Evolutionary conservation across 2,329 filamentous ascomycete species (phyloP).

Genomic region (Fusarium aywerte): DNA sequence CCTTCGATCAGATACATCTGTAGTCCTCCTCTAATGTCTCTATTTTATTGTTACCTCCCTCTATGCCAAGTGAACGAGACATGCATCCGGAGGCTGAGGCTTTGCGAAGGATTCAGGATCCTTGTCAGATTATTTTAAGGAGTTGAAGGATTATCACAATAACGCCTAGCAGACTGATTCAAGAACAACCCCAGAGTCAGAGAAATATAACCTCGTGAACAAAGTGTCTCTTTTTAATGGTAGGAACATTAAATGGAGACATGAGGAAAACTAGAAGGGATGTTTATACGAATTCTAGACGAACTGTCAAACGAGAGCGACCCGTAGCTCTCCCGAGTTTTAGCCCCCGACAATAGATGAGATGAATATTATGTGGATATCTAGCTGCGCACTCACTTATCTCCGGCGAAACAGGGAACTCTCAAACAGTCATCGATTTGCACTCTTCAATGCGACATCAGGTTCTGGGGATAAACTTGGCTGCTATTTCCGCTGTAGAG

Average conservation of each 20-base stretch:
- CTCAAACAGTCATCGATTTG: background rate
- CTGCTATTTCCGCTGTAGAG: background rate
- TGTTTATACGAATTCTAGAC: background rate
- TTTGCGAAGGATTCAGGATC: background rate
- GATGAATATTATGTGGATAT: background rate
- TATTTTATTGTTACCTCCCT: too few species aligned
- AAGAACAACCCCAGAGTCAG: background rate
- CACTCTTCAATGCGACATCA: background rate
- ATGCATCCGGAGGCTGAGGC: background rate
- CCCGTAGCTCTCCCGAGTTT: background rate
- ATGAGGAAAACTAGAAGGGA: background rate
- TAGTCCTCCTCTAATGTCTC: too few species aligned
- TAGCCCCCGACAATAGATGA: background rate
- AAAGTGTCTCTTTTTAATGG: background rate
- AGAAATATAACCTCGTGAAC: background rate
- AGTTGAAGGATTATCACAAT: slow-evolving; percentile 1
- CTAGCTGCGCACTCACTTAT: background rate
- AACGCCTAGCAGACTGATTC: background rate
- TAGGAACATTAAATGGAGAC: background rate
- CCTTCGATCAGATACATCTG: too few species aligned
- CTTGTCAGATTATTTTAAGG: background rate
- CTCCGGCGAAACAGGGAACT: background rate
- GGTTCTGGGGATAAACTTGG: too few species aligned
- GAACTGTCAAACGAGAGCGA: background rate
- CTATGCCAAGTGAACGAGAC: too few species aligned